Conservation (phyloP, 306 rosid genomes). For the Trifolium subterraneum region DNA sequence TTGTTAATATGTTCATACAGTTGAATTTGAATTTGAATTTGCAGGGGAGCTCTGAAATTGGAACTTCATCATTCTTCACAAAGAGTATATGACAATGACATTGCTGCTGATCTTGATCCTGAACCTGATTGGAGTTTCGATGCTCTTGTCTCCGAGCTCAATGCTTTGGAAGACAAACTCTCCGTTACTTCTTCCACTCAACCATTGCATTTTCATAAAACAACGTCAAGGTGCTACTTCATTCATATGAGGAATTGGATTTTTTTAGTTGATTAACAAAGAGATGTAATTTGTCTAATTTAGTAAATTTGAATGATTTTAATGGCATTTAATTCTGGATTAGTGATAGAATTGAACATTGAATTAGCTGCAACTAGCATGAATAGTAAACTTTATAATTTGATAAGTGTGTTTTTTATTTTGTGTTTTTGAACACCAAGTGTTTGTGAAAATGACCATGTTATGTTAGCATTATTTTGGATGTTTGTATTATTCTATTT, state of each 20-base stretch:
- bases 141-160: constrained; percentile 65
- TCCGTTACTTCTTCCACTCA: constrained; percentile 43
- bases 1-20: neutral
- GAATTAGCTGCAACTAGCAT: too few relatives aligned
- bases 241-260: too few relatives aligned
- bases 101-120: constrained; percentile 72
- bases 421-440: constrained; percentile 10
- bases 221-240: constrained; percentile 62
- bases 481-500: neutral
- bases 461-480: neutral
- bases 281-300: too few relatives aligned
- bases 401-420: neutral
- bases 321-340: too few relatives aligned
- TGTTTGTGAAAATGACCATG: neutral
- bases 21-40: constrained; percentile 3
- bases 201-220: constrained; percentile 50
- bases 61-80: constrained; percentile 13
- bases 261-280: too few relatives aligned
- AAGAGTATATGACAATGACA: constrained; percentile 51
- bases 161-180: constrained; percentile 64
- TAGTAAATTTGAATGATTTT: too few relatives aligned
- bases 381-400: neutral
- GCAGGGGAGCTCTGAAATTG: constrained; percentile 68
- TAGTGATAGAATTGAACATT: too few relatives aligned
- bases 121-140: constrained; percentile 84